Evolutionary conservation across 192 early-diverging fungal species (phyloP), one percentile per base, ranked within the genome.

Genomic region (Linnemannia hyalina): DNA sequence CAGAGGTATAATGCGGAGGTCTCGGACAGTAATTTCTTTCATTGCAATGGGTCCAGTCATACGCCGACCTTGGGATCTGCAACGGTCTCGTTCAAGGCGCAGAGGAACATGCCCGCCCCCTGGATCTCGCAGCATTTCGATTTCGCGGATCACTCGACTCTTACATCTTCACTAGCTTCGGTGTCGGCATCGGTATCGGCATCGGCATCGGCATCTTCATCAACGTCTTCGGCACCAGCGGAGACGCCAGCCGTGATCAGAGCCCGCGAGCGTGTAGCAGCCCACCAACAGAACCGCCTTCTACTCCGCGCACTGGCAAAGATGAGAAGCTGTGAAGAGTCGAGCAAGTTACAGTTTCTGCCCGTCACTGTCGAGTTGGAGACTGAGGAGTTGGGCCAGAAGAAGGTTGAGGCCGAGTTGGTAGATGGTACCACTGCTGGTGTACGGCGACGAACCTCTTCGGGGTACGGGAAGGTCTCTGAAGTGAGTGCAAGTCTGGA

Each of bases 11-110:
- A 71, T 41, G 0, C 32, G 3, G 42, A 54, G n/a, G 18, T 69
- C 9, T 47, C 65, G 18, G 81, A 82, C 44, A 77, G 32, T n/a
- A 82, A 82, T 22, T 82, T 77, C 29, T 82, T 82, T 32, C 81
- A 82, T 40, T 82, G 81, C 57, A 54, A 73, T 29, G 42, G 52
- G 16, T 77, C 75, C 0, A 36, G 26, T 6, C 16, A 29, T 26
- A 11, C 55, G 0, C 81, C 81, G 4, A 32, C 29, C 18, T n/a
- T 82, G 15, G 10, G 38, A 29, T 82, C 81, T 26, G 81, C 81
- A 1, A 82, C 52, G 3, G 60, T 82, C 23, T 77, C 81, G 22
- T 82, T 82, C 75, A 77, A 82, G 57, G 81, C 81, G 15, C 75
- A 77, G 68, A 71, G 81, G 32, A 82, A 82, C 60, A 35, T 49